These are phyloP conservation scores for Porodaedalea pini DNA, from an alignment of 1,284 basidiomycete species.

Conservation along the genomic window DNA sequence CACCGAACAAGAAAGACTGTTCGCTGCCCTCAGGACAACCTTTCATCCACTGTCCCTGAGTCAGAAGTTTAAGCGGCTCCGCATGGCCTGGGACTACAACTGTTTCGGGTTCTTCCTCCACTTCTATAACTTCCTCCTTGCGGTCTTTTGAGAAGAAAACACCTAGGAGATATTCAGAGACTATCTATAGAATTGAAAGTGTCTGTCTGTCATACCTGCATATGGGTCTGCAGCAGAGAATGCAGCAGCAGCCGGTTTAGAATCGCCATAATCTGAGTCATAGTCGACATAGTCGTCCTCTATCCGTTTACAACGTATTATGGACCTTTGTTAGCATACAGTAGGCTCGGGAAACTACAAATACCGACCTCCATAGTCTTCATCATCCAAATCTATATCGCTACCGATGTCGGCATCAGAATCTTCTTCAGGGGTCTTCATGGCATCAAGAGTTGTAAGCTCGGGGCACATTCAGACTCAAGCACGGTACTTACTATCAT, in stretches of 20 bases:
- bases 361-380: slow-evolving; percentile 44
- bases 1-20: slow-evolving; percentile 81
- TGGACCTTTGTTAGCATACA: neutral
- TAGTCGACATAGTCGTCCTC: slow-evolving; percentile 67
- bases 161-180: slow-evolving; percentile 40
- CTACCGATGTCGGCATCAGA: slow-evolving; percentile 39
- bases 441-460: neutral
- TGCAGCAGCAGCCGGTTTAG: slow-evolving; percentile 35
- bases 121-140: slow-evolving; percentile 80
- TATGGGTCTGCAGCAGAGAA: slow-evolving; percentile 73
- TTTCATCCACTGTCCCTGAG: slow-evolving; percentile 93
- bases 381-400: slow-evolving; percentile 41
- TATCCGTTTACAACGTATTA: slow-evolving; percentile 24
- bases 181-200: neutral
- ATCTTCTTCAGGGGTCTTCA: slow-evolving; percentile 52
- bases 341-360: slow-evolving; percentile 5
- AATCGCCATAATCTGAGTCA: slow-evolving; percentile 66
- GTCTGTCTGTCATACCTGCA: slow-evolving; percentile 50
- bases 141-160: slow-evolving; percentile 92
- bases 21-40: slow-evolving; percentile 91
- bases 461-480: neutral
- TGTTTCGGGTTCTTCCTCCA: slow-evolving; percentile 71
- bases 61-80: slow-evolving; percentile 63
- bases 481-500: slow-evolving; percentile 24
- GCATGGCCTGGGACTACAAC: slow-evolving; percentile 42